These are phyloP conservation scores for Penicillium brasilianum DNA, from an alignment of 2,329 filamentous ascomycete species.

Conservation along the genomic window DNA sequence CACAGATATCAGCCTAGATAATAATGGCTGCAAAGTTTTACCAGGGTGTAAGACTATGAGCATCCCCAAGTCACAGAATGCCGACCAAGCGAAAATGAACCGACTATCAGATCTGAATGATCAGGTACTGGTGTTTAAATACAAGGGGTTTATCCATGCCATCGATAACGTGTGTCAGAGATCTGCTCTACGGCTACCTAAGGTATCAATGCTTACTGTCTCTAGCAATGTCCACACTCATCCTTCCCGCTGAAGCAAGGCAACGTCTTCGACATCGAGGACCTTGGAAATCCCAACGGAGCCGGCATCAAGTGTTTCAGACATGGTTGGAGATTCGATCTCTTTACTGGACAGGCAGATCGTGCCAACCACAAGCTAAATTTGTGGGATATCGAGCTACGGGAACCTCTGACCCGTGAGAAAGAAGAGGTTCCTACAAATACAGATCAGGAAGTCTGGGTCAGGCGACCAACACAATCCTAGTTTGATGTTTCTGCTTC, in stretches of 20 bases:
- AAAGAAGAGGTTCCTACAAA: neutral
- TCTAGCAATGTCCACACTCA: slow-evolving; percentile 1
- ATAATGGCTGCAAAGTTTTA: neutral
- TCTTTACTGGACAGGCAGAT: neutral
- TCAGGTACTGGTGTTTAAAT: neutral
- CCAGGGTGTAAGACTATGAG: neutral
- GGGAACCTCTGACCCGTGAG: neutral
- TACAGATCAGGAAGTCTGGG: neutral
- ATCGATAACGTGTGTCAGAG: neutral
- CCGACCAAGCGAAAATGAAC: neutral
- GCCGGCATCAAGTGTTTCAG: neutral
- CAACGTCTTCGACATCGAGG: neutral
- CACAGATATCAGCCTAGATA: neutral
- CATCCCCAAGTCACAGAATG: neutral
- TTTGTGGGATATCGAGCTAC: neutral
- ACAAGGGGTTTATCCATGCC: neutral
- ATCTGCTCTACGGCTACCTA: neutral
- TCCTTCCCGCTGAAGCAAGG: slow-evolving; percentile 1
- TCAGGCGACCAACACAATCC: neutral
- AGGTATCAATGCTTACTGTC: neutral
- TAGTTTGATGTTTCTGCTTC: neutral
- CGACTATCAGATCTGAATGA: neutral
- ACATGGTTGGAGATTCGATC: neutral
- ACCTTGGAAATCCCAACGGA: neutral
- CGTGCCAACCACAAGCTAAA: neutral